phyloP scores from a whole-genome alignment of 768 basidiomycete species.

The Mycena galopus region DNA sequence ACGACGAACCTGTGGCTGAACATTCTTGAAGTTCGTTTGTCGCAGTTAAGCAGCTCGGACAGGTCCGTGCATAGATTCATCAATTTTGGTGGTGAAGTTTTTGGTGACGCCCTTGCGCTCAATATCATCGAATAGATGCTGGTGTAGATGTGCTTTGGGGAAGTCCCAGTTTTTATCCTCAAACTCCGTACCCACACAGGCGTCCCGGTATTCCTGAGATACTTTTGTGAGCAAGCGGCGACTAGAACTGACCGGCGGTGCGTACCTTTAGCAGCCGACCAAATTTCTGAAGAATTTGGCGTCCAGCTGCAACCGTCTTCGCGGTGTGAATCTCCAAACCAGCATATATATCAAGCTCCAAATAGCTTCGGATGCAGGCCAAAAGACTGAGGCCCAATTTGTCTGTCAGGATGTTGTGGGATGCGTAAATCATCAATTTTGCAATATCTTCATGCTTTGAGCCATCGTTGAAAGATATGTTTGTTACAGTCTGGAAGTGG shows the following conservation, averaged over 20 bases:
- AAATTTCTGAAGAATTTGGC: too few relatives aligned
- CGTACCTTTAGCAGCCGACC: background rate
- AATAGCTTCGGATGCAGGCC: background rate
- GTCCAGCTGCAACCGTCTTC: background rate
- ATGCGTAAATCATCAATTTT: background rate
- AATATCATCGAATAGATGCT: background rate
- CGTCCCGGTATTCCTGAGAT: background rate
- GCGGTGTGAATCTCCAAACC: background rate
- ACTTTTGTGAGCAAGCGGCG: too few relatives aligned
- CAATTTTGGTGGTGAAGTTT: background rate
- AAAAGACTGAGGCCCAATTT: background rate
- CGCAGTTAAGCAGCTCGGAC: too few relatives aligned
- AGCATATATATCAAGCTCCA: background rate
- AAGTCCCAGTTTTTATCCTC: background rate
- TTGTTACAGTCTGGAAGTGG: conserved; percentile 45
- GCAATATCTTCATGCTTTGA: background rate
- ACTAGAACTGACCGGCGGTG: too few relatives aligned
- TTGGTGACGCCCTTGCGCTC: background rate
- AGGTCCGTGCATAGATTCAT: background rate
- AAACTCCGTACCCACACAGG: background rate
- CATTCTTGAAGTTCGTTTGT: too few relatives aligned
- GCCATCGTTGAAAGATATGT: conserved; percentile 47
- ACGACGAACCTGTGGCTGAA: background rate
- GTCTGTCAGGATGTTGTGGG: background rate
- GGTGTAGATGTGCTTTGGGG: background rate